Conservation (phyloP, 805 yeast species). For the Brettanomyces sp. region DNA sequence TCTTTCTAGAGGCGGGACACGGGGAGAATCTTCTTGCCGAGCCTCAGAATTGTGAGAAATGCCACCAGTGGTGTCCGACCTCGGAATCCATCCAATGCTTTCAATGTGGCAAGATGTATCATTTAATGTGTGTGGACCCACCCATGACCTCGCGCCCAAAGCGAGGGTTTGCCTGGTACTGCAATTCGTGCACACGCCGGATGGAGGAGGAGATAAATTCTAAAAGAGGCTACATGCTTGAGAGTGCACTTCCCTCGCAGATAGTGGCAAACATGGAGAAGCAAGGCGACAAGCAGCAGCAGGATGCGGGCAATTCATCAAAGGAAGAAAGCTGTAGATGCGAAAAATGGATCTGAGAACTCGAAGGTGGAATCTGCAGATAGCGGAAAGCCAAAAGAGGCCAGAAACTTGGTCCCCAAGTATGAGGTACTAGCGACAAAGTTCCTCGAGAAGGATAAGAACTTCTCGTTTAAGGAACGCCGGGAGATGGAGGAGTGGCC, state of each 20-base stretch:
- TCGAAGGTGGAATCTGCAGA: too few species aligned
- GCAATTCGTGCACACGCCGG: conserved; percentile 65
- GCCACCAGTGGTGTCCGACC: conserved; percentile 79
- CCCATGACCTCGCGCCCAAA: conserved; percentile 74
- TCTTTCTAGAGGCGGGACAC: conserved; percentile 64
- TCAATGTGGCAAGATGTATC: conserved; percentile 63
- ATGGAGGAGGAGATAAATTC: conserved; percentile 35
- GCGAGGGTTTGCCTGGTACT: conserved; percentile 85
- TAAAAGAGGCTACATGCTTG: conserved; percentile 27
- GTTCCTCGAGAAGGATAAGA: conserved; percentile 39
- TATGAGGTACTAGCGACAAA: conserved; percentile 50
- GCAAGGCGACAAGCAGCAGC: neutral
- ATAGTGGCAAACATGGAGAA: conserved; percentile 6
- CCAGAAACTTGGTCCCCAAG: conserved; percentile 24
- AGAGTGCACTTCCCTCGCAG: conserved; percentile 19
- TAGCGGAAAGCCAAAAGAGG: too few species aligned
- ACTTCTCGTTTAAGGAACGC: conserved; percentile 33
- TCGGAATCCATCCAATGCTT: conserved; percentile 72
- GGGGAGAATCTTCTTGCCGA: conserved; percentile 53
- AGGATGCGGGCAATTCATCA: neutral
- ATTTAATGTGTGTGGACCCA: conserved; percentile 79
- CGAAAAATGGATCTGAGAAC: too few species aligned
- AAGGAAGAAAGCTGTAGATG: too few species aligned
- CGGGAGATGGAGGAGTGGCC: conserved; percentile 69
- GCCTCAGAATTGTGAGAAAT: conserved; percentile 62